phyloP scores from a whole-genome alignment of 805 yeast species.

The Saturnispora hagleri region DNA sequence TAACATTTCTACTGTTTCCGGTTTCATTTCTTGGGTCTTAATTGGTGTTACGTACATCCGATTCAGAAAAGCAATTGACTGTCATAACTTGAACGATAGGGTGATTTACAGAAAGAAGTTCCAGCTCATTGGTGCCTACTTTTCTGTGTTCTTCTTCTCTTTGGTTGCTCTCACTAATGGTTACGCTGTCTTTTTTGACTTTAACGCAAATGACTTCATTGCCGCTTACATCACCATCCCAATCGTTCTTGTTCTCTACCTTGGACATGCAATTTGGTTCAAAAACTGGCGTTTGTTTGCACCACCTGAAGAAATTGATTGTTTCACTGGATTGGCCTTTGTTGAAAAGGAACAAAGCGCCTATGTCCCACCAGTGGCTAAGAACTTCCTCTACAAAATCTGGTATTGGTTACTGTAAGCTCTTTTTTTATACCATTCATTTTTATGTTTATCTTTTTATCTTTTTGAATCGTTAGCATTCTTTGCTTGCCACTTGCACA shows the following conservation, averaged over 20 bases:
- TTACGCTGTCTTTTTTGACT: slow-evolving; percentile 53
- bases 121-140: slow-evolving; percentile 52
- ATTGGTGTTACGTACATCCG: slow-evolving; percentile 45
- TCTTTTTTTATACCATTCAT: neutral
- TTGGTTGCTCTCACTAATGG: slow-evolving; percentile 65
- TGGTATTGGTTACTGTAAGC: slow-evolving; percentile 35
- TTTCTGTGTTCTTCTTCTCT: slow-evolving; percentile 36
- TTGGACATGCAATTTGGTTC: slow-evolving; percentile 47
- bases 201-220: slow-evolving; percentile 48
- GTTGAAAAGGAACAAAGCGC: slow-evolving; percentile 45
- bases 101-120: slow-evolving; percentile 47
- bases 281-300: slow-evolving; percentile 37
- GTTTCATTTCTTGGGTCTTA: slow-evolving; percentile 55
- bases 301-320: slow-evolving; percentile 52
- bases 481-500: no score
- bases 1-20: slow-evolving; percentile 57
- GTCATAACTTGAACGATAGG: slow-evolving; percentile 44
- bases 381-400: slow-evolving; percentile 33
- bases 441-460: no score
- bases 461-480: neutral
- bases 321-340: slow-evolving; percentile 49
- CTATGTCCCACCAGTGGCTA: slow-evolving; percentile 31
- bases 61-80: slow-evolving; percentile 54
- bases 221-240: slow-evolving; percentile 69
- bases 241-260: slow-evolving; percentile 40